Percentiles rank a stretch among this genome's conserved stretches.
These are phyloP conservation scores for Colletotrichum sp. DNA, from an alignment of 2,329 filamentous ascomycete genomes.

Conservation along the genomic window DNA sequence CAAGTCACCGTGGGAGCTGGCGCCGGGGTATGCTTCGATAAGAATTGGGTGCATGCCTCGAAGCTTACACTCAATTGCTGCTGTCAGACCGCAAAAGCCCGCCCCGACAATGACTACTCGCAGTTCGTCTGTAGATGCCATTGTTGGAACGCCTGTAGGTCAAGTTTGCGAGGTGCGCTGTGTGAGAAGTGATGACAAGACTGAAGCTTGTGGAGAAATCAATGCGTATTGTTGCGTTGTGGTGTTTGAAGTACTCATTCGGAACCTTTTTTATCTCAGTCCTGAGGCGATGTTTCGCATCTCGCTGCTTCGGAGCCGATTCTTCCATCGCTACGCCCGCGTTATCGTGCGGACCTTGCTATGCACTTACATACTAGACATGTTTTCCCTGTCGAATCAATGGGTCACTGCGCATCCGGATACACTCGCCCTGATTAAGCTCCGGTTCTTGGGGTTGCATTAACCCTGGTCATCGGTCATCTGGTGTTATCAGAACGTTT, in stretches of 20 bases:
- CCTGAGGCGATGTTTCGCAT: background rate
- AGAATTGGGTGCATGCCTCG: background rate
- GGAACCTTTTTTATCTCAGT: background rate
- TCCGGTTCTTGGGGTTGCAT: background rate
- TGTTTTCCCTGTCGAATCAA: background rate
- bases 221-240: background rate
- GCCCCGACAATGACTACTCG: background rate
- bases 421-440: background rate
- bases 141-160: background rate
- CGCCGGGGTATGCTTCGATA: background rate
- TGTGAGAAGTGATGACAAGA: background rate
- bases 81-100: background rate
- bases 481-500: background rate
- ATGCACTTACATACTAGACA: background rate
- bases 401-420: background rate
- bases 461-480: background rate
- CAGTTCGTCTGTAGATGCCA: background rate
- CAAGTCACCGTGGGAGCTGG: background rate
- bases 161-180: background rate
- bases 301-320: background rate
- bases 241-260: background rate
- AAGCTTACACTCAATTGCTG: background rate
- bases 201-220: background rate
- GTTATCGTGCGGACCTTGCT: background rate
- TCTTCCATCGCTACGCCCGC: background rate